phyloP scores from a whole-genome alignment of 768 basidiomycete genomes.

The Auriscalpium vulgare region DNA sequence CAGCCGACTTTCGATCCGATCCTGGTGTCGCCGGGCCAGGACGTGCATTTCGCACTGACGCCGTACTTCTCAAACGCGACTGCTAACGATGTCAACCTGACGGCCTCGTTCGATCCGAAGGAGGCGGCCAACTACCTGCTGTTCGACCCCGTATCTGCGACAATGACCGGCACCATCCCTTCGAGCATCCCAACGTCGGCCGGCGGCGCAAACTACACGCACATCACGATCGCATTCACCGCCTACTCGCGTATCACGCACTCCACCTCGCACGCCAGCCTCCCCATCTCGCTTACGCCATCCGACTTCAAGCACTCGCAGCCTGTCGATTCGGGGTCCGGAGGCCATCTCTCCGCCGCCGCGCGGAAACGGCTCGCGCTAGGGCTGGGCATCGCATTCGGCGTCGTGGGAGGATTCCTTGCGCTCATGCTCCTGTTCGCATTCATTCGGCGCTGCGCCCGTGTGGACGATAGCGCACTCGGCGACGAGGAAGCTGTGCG shows the following conservation, averaged over 20 bases:
- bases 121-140: constrained; percentile 41
- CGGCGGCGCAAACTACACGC: constrained; percentile 18
- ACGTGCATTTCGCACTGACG: constrained; percentile 45
- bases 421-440: constrained; percentile 49
- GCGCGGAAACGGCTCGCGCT: constrained; percentile 45
- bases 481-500: constrained; percentile 49
- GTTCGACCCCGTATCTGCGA: constrained; percentile 38
- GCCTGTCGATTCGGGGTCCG: constrained; percentile 10
- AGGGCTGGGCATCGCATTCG: constrained; percentile 55
- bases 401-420: constrained; percentile 50
- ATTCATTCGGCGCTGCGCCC: constrained; percentile 43
- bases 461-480: constrained; percentile 54
- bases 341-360: constrained; percentile 30
- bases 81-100: constrained; percentile 40
- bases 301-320: constrained; percentile 31
- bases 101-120: constrained; percentile 46
- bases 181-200: constrained; percentile 24
- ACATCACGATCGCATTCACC: constrained; percentile 50
- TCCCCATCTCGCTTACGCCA: constrained; percentile 41
- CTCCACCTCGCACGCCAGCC: constrained; percentile 59
- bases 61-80: constrained; percentile 48
- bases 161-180: constrained; percentile 54
- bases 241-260: constrained; percentile 61
- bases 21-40: constrained; percentile 40
- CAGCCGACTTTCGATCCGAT: constrained; percentile 47